Evolutionary conservation across 1,284 basidiomycete species (phyloP), one percentile per base, ranked within the genome.

Genomic region (Puccinia hordei): DNA sequence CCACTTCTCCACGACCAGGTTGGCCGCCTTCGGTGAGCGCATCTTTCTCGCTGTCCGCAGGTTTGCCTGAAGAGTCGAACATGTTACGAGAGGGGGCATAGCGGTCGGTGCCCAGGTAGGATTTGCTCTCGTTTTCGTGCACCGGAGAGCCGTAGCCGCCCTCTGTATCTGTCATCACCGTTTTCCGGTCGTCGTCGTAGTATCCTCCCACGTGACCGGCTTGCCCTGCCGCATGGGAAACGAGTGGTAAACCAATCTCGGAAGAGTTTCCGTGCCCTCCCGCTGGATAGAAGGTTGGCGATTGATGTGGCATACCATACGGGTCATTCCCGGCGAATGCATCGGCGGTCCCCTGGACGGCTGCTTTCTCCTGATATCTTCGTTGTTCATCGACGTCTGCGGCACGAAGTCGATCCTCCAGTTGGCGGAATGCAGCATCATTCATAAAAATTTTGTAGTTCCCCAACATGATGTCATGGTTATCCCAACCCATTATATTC

Each of bases 21-120:
- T 46, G 46, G n/a, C 49, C 78, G 27, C 27, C 78, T 1, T 91
- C 91, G 5, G 92, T 90, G 0, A 94, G 87, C 8, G 90, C 89
- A 83, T 93, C 93, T 86, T 94, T 94, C 82, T 93, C 91, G 59
- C 86, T 86, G 82, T 85, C 83, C 35, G 83, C 81, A 46, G 89
- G 87, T 82, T 90, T 89, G 84, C 90, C 91, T 17, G 83, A 81
- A 27, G 80, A 55, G 44, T 83, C 84, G 88, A 98, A 98, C 93
- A 98, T 96, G 84, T 97, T 96, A 27, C 93, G 88, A 0, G 93
- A 95, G 0, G 94, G 95, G 0, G 94, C 94, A 84, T 98, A 98
- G 0, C 91, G 92, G 84, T 95, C 94, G 1, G 92, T 93, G 8
- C 92, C 93, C 61, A 92, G 90, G 83, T 92, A 91, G 0, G 92